Base-by-base conservation (phyloP, 257 asterid genomes). In the Petunia axillaris region DNA sequence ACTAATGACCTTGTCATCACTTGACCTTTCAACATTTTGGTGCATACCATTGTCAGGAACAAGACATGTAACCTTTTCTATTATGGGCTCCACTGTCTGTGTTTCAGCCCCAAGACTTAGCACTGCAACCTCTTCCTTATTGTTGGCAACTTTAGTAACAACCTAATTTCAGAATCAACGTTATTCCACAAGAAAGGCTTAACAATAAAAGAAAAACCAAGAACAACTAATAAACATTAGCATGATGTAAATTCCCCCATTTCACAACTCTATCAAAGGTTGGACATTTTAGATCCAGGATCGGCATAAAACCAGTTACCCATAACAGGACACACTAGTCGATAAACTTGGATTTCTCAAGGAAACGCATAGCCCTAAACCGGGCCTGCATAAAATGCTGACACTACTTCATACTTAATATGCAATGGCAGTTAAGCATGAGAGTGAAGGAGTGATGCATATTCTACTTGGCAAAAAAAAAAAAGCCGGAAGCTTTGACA, bases 131-230 rank as follows among this genome's bases (percentile, higher is more conserved):
- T 83, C 87, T 57, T 81, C 86, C 58, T 62, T 83, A 79, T 86
- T 81, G 83, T 75, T 89, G 78, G 77, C 81, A 80, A 87, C 60
- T 63, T 41, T 83, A 70, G 78, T 80, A 83, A 62, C 85, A 80
- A 79, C 88, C 98, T 94, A 85, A 85, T 79, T 58, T 77, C 75
- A 66, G 25, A 41, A 66, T 76, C 58, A 62, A 60, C 43, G 40
- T 58, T 81, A 75, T 14, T 59, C 79, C 38, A 75, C 4, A 38
- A 35, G 57, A 55, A 46, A 16, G 16, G 41, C 59, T 70, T 70
- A 10, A 70, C 59, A 8, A 71, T 59, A 71, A 48, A 71, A 48
- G 35, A 35, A 53, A 74, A 50, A 15, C 53, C 59, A 55, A 75
- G 59, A 55, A 16, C 44, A 64, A 48, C 74, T 25, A 79, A 70